phyloP scores from a whole-genome alignment of 306 rosid species.

The Glycyrrhiza uralensis region DNA sequence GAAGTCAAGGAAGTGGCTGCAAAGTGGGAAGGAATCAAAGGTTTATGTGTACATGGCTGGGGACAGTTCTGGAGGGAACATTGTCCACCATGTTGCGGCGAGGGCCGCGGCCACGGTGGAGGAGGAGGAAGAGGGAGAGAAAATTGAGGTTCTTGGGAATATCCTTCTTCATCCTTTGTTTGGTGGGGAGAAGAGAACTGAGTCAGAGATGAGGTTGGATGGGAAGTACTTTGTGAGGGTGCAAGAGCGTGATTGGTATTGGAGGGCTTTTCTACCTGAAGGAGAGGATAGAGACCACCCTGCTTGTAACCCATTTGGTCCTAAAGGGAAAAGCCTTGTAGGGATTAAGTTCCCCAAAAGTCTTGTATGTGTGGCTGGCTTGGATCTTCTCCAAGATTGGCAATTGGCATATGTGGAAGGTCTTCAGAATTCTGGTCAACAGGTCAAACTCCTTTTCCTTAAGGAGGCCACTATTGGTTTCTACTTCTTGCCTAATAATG shows the following conservation, averaged over 20 bases:
- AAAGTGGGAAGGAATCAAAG: slow-evolving; percentile 64
- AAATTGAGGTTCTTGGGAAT: slow-evolving; percentile 65
- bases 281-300: slow-evolving; percentile 87
- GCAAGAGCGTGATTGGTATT: slow-evolving; percentile 90
- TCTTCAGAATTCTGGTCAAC: slow-evolving; percentile 48
- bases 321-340: slow-evolving; percentile 46
- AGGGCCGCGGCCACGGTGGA: too few species aligned
- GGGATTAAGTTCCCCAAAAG: slow-evolving; percentile 68
- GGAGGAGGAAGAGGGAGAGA: slow-evolving; percentile 50
- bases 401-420: slow-evolving; percentile 71
- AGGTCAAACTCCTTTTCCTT: slow-evolving; percentile 60
- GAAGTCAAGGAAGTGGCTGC: slow-evolving; percentile 67
- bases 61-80: slow-evolving; percentile 89
- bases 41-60: slow-evolving; percentile 78
- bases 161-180: slow-evolving; percentile 89
- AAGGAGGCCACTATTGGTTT: slow-evolving; percentile 81
- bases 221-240: slow-evolving; percentile 77
- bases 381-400: slow-evolving; percentile 89
- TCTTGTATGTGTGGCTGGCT: slow-evolving; percentile 87
- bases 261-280: slow-evolving; percentile 87
- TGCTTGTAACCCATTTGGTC: slow-evolving; percentile 79
- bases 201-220: slow-evolving; percentile 59
- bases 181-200: slow-evolving; percentile 66
- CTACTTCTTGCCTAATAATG: slow-evolving; percentile 87
- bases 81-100: slow-evolving; percentile 74